These are phyloP conservation scores for Kondoa malvinella DNA, from an alignment of 768 basidiomycete species.

Conservation along the genomic window DNA sequence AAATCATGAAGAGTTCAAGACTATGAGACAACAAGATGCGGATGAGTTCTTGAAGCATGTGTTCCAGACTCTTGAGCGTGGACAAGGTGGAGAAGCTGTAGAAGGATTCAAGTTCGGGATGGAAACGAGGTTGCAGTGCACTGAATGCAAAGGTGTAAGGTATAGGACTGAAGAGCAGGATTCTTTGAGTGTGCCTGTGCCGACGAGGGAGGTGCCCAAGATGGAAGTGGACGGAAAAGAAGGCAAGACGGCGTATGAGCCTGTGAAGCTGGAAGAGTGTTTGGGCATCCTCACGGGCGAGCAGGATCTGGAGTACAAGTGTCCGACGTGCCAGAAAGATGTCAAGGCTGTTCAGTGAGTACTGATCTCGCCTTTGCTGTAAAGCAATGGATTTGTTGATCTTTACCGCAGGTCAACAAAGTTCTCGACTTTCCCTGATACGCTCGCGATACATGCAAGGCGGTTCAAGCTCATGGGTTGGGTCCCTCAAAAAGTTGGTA, in stretches of 20 bases:
- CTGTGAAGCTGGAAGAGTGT: slow-evolving; percentile 47
- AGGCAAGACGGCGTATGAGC: slow-evolving; percentile 42
- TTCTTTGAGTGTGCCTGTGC: slow-evolving; percentile 61
- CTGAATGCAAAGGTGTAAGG: slow-evolving; percentile 57
- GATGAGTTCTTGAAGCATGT: slow-evolving; percentile 84
- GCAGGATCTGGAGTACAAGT: slow-evolving; percentile 57
- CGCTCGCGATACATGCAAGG: slow-evolving; percentile 73
- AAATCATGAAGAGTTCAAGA: slow-evolving; percentile 82
- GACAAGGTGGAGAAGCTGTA: slow-evolving; percentile 32
- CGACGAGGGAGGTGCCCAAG: slow-evolving; percentile 26
- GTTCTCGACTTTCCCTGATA: slow-evolving; percentile 73
- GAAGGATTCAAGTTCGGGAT: slow-evolving; percentile 59
- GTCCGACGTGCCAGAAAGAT: slow-evolving; percentile 52
- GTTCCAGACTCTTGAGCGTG: slow-evolving; percentile 48
- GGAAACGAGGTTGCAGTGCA: slow-evolving; percentile 76
- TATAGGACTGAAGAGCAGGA: slow-evolving; percentile 64
- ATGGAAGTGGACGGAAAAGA: slow-evolving; percentile 33
- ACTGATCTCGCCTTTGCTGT: background rate
- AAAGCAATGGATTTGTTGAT: background rate
- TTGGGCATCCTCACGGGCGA: slow-evolving; percentile 42
- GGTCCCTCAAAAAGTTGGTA: slow-evolving; percentile 89
- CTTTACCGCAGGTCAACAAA: slow-evolving; percentile 43
- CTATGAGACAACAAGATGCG: slow-evolving; percentile 92
- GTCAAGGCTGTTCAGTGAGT: slow-evolving; percentile 59
- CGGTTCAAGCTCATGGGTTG: slow-evolving; percentile 92